Base-by-base conservation (phyloP, 768 basidiomycete genomes). In the Pleurotus sapidus region DNA sequence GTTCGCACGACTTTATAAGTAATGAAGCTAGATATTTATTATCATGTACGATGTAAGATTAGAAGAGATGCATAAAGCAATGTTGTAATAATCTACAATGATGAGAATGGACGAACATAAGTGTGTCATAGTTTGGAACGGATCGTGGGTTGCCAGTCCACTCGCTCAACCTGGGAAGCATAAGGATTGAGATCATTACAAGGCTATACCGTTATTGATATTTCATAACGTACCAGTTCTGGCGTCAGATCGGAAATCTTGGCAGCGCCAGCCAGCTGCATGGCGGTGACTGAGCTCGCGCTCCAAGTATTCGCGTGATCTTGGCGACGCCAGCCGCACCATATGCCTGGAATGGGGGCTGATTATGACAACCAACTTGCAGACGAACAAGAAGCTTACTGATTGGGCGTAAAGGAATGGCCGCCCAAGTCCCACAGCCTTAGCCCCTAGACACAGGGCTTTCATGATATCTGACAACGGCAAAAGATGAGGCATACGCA, bases 371-470 rank as follows among this genome's bases (percentile, higher is more conserved):
- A 18, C 23, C 18, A 7, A 11, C 30, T 12, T 17, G 11, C 51
- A 37, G 25, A 46, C n/a, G 27, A 4, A 43, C 37, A 17, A 20
- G 23, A 37, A 8, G 11, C 81, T 65, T 70, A 91, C 90, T 64
- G 89, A 89, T 72, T 91, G 88, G 1, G 89, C 93, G 65, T 90
- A 96, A 9, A 97, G 77, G 77, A 95, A 91, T 12, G 89, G 80
- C 12, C 95, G 78, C 2, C 95, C 95, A 30, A 97, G 73, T 3
- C 95, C 94, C 15, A 95, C 91, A 6, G 88, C 91, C 60, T 73
- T 87, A 3, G 95, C 95, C 8, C 95, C 95, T 6, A 97, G 77
- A 66, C 93, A 95, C 8, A 96, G 72, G 0, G 94, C 94, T 70
- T 96, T 97, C 48, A 97, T 73, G 14, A 95, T 86, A 72, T 95